Evolutionary conservation across 1,139 yeast genomes (phyloP), one percentile per base, ranked within the genome.

Genomic region (Debaryomyces sp.): DNA sequence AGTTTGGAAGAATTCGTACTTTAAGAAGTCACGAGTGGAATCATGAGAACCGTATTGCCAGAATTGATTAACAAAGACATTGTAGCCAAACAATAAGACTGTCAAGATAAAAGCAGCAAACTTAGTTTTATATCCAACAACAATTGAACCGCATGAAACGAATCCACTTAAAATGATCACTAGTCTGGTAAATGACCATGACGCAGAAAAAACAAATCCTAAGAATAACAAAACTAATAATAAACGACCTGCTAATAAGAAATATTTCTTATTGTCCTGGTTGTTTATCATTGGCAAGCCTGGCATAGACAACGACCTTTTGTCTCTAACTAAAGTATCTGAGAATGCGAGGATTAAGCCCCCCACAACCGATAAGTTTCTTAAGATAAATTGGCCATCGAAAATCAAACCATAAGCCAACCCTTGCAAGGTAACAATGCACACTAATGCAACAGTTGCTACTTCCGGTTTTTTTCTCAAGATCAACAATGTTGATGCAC

Each of bases 1-100:
- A 40, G 96, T 90, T 73, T 94, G 99, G 80, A 89, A 94, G 68
- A 89, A 90, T 67, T 91, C 98, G 68, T 92, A 94, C 67, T 90
- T 89, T 67, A 91, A 75, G 69, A 86, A 89, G 71, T 94, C 99
- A 63, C 97, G 84, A 69, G 87, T 83, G 27, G 95, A 84, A 62
- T 87, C 90, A 53, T 78, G 80, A 45, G 83, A 67, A 43, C 81
- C 79, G 64, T 83, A 85, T 49, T 82, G 75, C 99, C 99, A 94
- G 77, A 91, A 94, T 61, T 91, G 92, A 74, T 94, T 94, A 54
- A 87, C 83, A 44, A 87, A 71, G 50, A 90, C 68, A 70, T 94
- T 92, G 75, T 89, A 91, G 56, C 86, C 70, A 54, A 89, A 77
- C 55, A 94, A 80, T 58, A 91, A 71, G 27, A 87, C 70, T 24